These are phyloP conservation scores for Hypseocharis bilobata DNA, from an alignment of 441 rosid genomes.

Conservation along the genomic window DNA sequence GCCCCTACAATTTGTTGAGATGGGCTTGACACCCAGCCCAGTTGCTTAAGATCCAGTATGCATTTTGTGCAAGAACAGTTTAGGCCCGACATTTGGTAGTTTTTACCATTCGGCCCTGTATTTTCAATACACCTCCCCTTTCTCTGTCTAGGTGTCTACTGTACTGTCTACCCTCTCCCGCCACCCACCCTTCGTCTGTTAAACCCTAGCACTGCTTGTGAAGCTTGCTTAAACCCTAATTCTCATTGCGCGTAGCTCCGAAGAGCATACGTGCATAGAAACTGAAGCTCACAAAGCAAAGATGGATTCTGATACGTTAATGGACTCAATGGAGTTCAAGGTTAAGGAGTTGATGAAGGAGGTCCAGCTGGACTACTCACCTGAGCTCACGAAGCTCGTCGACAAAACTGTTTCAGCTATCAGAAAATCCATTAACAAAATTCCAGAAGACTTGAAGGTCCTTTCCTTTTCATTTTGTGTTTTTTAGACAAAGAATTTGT, in stretches of 20 bases:
- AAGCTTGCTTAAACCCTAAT: slow-evolving; percentile 6
- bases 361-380: slow-evolving; percentile 40
- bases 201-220: slow-evolving; percentile 24
- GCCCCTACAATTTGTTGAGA: too few relatives aligned
- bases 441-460: slow-evolving; percentile 53
- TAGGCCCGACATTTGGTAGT: too few relatives aligned
- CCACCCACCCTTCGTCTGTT: slow-evolving; percentile 14
- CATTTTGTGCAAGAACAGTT: too few relatives aligned
- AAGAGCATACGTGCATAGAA: not conserved
- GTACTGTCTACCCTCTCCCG: too few relatives aligned
- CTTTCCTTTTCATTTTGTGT: not conserved
- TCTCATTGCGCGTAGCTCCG: not conserved
- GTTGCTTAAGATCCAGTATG: too few relatives aligned
- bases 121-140: not conserved
- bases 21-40: too few relatives aligned
- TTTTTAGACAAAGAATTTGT: not conserved
- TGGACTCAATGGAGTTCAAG: slow-evolving; percentile 45
- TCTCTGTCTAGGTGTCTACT: too few relatives aligned
- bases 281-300: slow-evolving; percentile 9
- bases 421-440: slow-evolving; percentile 34
- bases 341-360: slow-evolving; percentile 59
- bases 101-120: not conserved
- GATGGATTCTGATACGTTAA: slow-evolving; percentile 24
- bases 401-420: slow-evolving; percentile 49
- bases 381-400: slow-evolving; percentile 44